Evolutionary conservation across 2,329 filamentous ascomycete species (phyloP), one percentile per base, ranked within the genome.

Genomic region (Teratosphaeria pseudoeucalypti): DNA sequence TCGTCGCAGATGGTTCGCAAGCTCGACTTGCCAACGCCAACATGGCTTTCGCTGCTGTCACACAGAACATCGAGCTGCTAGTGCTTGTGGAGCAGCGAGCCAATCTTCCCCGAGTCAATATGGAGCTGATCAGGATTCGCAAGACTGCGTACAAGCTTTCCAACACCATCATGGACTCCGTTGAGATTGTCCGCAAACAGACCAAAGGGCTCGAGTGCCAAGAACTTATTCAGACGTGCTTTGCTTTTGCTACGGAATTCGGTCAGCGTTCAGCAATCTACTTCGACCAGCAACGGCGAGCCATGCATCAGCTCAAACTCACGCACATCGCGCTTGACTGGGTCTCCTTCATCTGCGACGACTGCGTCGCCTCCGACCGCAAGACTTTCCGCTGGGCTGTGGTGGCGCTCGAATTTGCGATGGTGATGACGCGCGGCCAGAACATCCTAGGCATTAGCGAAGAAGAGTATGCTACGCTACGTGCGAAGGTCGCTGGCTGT

Each of bases 331-430:
- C 92, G 3, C 79, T 99, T 11, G 92, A 99, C 72, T 99, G 94
- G 94, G 89, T 99, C 16, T 92, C 89, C 70, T 99, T 99, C 74
- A 94, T 99, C 65, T 96, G 92, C 70, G 92, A 97, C 70, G 94
- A 99, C 73, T 99, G 94, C 74, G 83, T 95, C 66, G 89, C 94
- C 10, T 90, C 90, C 3, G 94, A 99, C 73, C 85, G 92, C 66
- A 95, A 92, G 76, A 96, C 94, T 0, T 99, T 99, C 77, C 87
- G 92, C 65, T 99, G 94, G 94, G 91, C 94, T 7, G 95, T 99
- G 34, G 84, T 92, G 57, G 94, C 94, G 10, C 82, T 99, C 12
- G 94, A 99, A 71, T 96, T 97, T 72, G 90, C 92, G 57, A 97
- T 96, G 91, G 85, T 88, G 65, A 97, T 97, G 87, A 99, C 94